These are phyloP conservation scores for Amaranthus cruentus DNA, from an alignment of 148 eudicot species.

Conservation along the genomic window DNA sequence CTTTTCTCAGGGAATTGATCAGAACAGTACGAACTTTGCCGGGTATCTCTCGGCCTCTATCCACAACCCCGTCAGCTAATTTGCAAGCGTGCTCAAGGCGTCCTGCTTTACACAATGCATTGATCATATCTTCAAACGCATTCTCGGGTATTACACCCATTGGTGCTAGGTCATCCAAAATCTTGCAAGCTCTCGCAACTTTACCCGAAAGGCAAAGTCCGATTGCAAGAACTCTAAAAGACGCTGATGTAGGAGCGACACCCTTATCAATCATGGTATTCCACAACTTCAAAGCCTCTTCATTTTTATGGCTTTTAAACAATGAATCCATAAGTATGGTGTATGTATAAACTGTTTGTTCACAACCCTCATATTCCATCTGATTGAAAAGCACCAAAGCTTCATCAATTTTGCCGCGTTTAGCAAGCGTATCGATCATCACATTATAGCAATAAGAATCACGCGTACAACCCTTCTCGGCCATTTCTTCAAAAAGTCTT, in stretches of 20 bases:
- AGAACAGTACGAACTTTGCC: constrained; percentile 80
- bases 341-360: constrained; percentile 88
- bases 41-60: constrained; percentile 90
- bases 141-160: constrained; percentile 86
- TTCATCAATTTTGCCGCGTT: constrained; percentile 58
- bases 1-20: constrained; percentile 88
- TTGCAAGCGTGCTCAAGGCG: constrained; percentile 87
- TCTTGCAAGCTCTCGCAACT: constrained; percentile 83
- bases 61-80: constrained; percentile 89
- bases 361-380: constrained; percentile 89
- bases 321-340: constrained; percentile 74
- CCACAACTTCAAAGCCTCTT: constrained; percentile 87
- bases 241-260: constrained; percentile 76
- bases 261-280: constrained; percentile 94
- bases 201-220: constrained; percentile 93
- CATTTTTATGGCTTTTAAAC: constrained; percentile 69
- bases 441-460: constrained; percentile 96
- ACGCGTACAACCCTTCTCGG: constrained; percentile 58
- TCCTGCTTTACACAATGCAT: constrained; percentile 76
- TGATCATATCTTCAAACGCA: constrained; percentile 89
- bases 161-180: constrained; percentile 89
- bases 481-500: constrained; percentile 77
- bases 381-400: constrained; percentile 54
- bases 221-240: constrained; percentile 75
- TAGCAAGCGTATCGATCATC: constrained; percentile 67